phyloP scores from a whole-genome alignment of 805 yeast genomes.

The Suhomyces pyralidae region DNA sequence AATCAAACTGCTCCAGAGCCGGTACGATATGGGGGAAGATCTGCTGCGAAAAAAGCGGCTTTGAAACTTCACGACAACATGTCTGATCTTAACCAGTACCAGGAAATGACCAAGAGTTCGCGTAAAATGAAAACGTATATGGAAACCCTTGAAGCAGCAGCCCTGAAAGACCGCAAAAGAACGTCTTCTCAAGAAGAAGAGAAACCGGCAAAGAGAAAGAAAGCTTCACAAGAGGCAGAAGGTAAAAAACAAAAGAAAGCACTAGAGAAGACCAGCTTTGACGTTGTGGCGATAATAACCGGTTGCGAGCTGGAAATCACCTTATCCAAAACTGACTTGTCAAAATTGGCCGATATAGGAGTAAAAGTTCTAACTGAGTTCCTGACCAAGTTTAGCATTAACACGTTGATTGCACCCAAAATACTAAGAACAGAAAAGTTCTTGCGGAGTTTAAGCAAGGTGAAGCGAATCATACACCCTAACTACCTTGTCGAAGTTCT shows the following conservation, averaged over 20 bases:
- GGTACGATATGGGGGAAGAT: constrained; percentile 32
- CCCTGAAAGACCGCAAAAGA: constrained; percentile 5
- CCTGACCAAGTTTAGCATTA: constrained; percentile 35
- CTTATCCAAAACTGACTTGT: constrained; percentile 42
- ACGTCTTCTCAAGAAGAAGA: background rate
- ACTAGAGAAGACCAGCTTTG: constrained; percentile 1
- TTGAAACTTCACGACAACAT: constrained; percentile 64
- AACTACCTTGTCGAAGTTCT: constrained; percentile 48
- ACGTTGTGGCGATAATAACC: constrained; percentile 54
- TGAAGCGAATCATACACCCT: constrained; percentile 54
- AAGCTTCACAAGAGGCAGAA: constrained; percentile 14
- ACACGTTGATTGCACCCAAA: constrained; percentile 72
- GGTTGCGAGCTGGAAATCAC: constrained; percentile 54
- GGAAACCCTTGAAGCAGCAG: constrained; percentile 28
- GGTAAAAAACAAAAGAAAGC: constrained; percentile 12
- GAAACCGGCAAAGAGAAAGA: constrained; percentile 8
- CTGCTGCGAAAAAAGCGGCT: constrained; percentile 68
- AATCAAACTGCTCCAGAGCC: background rate
- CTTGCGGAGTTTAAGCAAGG: constrained; percentile 61
- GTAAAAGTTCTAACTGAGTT: constrained; percentile 49
- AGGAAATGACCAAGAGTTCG: constrained; percentile 46
- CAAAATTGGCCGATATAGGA: constrained; percentile 51
- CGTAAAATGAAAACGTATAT: constrained; percentile 36
- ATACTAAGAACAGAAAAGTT: constrained; percentile 87
- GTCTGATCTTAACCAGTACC: constrained; percentile 63